These are phyloP conservation scores for Tanacetum coccineum DNA, from an alignment of 129 eudicot genomes.

Conservation along the genomic window DNA sequence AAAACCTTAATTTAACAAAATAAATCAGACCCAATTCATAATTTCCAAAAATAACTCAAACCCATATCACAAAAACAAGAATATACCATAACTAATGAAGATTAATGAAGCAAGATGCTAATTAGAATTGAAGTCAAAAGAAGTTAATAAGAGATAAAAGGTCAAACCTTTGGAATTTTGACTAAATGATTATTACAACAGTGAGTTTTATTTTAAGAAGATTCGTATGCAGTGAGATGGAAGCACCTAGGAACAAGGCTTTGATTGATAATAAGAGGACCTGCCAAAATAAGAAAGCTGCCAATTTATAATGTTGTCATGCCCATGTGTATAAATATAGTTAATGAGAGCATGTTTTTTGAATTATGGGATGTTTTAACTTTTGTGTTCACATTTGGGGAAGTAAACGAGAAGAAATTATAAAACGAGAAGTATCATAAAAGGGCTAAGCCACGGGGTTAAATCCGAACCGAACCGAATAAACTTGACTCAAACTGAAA, in stretches of 20 bases:
- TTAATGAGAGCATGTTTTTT: too few species aligned
- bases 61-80: slow-evolving; percentile 17
- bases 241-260: slow-evolving; percentile 30
- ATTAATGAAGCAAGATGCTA: slow-evolving; percentile 17
- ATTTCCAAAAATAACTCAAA: slow-evolving; percentile 5
- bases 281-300: slow-evolving; percentile 19
- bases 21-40: slow-evolving; percentile 13
- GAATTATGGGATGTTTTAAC: too few species aligned
- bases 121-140: slow-evolving; percentile 15
- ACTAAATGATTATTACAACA: slow-evolving; percentile 18
- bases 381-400: too few species aligned
- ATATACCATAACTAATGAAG: slow-evolving; percentile 20
- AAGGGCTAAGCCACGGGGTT: too few species aligned
- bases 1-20: slow-evolving; percentile 18
- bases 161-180: slow-evolving; percentile 28
- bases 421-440: too few species aligned
- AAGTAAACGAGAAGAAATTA: too few species aligned
- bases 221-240: slow-evolving; percentile 23
- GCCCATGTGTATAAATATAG: neutral
- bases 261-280: slow-evolving; percentile 1
- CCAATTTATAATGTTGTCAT: slow-evolving; percentile 16
- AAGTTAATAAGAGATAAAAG: slow-evolving; percentile 17
- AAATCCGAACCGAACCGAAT: too few species aligned
- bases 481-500: too few species aligned
- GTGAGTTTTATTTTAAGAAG: slow-evolving; percentile 19